phyloP scores from a whole-genome alignment of 148 eudicot genomes.

The Fagopyrum tataricum region DNA sequence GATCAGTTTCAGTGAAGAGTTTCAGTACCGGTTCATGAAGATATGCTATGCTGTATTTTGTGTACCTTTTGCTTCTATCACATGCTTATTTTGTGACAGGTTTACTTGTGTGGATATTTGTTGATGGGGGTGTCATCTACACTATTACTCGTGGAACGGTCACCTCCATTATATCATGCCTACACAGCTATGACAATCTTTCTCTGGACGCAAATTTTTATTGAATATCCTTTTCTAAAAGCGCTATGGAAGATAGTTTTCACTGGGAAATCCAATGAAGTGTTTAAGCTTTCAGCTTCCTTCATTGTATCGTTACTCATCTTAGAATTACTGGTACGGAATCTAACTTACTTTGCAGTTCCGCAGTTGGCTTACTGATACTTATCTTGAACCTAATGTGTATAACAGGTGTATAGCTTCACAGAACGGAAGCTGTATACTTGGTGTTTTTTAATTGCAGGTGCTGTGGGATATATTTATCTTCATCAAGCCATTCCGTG shows the following conservation, averaged over 20 bases:
- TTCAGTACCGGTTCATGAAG: not conserved
- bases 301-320: conserved; percentile 55
- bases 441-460: conserved; percentile 68
- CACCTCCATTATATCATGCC: conserved; percentile 90
- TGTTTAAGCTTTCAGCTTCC: conserved; percentile 40
- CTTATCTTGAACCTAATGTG: conserved; percentile 8
- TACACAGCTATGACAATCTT: conserved; percentile 82
- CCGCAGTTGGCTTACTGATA: not conserved
- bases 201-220: conserved; percentile 80
- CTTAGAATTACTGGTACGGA: conserved; percentile 72
- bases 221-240: conserved; percentile 61
- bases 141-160: conserved; percentile 60
- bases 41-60: not conserved
- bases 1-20: not conserved
- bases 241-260: conserved; percentile 51
- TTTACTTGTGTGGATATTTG: conserved; percentile 46
- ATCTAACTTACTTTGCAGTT: not conserved
- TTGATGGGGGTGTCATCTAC: conserved; percentile 44
- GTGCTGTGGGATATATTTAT: conserved; percentile 50
- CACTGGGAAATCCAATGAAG: conserved; percentile 31
- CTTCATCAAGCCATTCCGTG: conserved; percentile 44
- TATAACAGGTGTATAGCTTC: conserved; percentile 81
- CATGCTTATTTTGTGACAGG: conserved; percentile 24
- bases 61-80: not conserved
- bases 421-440: conserved; percentile 85